Percentiles rank a stretch among this genome's conserved stretches.
phyloP scores from a whole-genome alignment of 495 filamentous ascomycete genomes.

The Hypoxylon rickii region DNA sequence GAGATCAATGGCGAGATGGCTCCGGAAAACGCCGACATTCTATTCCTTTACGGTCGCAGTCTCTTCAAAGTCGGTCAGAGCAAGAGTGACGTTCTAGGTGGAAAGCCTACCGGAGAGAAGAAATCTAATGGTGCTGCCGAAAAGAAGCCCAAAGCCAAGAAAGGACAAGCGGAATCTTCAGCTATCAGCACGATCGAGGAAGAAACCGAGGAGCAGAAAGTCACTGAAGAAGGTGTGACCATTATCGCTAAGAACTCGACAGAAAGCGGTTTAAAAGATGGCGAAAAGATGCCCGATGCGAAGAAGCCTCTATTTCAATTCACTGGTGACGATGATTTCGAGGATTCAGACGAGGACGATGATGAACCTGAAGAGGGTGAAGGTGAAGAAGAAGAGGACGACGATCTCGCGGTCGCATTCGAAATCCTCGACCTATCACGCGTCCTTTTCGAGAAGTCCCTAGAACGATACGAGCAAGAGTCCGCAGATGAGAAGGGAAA shows the following conservation, averaged over 20 bases:
- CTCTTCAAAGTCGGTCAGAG: slow-evolving; percentile 90
- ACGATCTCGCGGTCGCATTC: slow-evolving; percentile 77
- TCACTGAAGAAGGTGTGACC: slow-evolving; percentile 51
- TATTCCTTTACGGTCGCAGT: slow-evolving; percentile 90
- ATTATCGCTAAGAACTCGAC: slow-evolving; percentile 46
- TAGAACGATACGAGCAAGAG: slow-evolving; percentile 47
- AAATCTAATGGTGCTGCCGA: slow-evolving; percentile 48
- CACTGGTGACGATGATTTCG: slow-evolving; percentile 91
- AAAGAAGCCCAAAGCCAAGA: slow-evolving; percentile 46
- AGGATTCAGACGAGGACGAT: slow-evolving; percentile 71
- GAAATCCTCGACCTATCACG: slow-evolving; percentile 91
- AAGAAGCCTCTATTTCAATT: slow-evolving; percentile 85
- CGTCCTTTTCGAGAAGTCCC: slow-evolving; percentile 66
- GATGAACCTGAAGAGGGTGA: slow-evolving; percentile 48
- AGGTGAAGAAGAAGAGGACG: slow-evolving; percentile 42
- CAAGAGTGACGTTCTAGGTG: slow-evolving; percentile 92
- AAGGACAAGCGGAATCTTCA: slow-evolving; percentile 26
- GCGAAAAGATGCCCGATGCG: slow-evolving; percentile 44
- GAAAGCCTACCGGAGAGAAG: slow-evolving; percentile 69
- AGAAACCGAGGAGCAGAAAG: slow-evolving; percentile 41
- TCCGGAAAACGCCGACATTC: slow-evolving; percentile 85
- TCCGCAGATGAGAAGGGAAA: slow-evolving; percentile 55
- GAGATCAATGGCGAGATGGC: slow-evolving; percentile 90
- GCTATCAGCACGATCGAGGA: slow-evolving; percentile 31
- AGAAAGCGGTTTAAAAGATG: slow-evolving; percentile 24